Conservation (phyloP, 495 filamentous ascomycete species). For the Clavariopsis aquatica region DNA sequence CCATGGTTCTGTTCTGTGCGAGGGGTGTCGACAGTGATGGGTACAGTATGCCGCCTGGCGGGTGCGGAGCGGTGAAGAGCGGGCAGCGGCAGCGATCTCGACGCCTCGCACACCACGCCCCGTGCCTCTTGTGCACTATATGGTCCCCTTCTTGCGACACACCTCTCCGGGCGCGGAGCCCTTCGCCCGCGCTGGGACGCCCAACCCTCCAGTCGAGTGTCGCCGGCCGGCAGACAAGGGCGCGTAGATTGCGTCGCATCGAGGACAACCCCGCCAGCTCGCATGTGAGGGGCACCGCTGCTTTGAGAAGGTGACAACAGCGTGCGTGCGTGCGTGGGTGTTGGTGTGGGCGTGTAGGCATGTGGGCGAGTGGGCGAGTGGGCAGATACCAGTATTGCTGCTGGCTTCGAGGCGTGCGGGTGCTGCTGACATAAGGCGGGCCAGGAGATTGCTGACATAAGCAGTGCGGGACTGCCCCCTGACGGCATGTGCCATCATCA, state of each 20-base stretch:
- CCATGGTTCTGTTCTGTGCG: background rate
- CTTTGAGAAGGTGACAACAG: constrained; percentile 24
- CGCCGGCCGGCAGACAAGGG: constrained; percentile 4
- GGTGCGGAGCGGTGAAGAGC: background rate
- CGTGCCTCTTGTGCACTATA: background rate
- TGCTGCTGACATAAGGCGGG: too few relatives aligned
- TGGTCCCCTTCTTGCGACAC: background rate
- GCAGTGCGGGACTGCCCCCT: too few relatives aligned
- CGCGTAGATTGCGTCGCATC: constrained; percentile 12
- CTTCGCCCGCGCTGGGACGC: constrained; percentile 4
- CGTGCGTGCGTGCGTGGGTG: background rate
- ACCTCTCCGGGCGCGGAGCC: constrained; percentile 19
- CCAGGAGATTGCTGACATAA: too few relatives aligned
- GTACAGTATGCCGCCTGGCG: too few relatives aligned
- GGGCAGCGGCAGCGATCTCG: background rate
- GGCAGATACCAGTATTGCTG: background rate
- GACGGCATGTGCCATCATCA: too few relatives aligned
- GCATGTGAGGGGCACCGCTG: constrained; percentile 19
- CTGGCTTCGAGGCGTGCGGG: too few relatives aligned
- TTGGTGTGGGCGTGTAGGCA: background rate
- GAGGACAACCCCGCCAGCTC: constrained; percentile 25
- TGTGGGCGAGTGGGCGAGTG: background rate
- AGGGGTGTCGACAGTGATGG: background rate
- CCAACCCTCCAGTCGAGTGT: constrained; percentile 21
- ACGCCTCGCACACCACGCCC: background rate